These are phyloP conservation scores for Ophiocordyceps sinensis DNA, from an alignment of 2,329 filamentous ascomycete genomes.

Conservation along the genomic window DNA sequence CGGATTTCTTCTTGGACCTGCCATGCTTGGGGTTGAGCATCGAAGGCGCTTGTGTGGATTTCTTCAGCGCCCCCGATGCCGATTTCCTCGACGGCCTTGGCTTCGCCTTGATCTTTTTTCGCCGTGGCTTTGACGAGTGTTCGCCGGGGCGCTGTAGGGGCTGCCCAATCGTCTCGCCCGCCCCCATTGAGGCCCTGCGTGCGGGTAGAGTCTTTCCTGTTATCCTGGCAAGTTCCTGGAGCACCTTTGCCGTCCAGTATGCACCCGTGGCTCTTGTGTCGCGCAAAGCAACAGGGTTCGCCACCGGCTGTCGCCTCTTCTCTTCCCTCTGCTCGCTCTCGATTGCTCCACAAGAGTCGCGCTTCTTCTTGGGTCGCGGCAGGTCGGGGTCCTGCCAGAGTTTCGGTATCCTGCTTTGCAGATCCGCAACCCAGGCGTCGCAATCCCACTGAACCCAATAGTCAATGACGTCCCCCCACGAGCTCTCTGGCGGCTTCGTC, in stretches of 20 bases:
- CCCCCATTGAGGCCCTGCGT: slow-evolving; percentile 7
- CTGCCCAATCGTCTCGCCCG: slow-evolving; percentile 1
- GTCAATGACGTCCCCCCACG: slow-evolving; percentile 59
- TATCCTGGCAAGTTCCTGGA: slow-evolving; percentile 22
- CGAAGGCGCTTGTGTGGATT: slow-evolving; percentile 13
- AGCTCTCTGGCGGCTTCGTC: slow-evolving; percentile 56
- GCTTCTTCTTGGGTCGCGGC: slow-evolving; percentile 21
- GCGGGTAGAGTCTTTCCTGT: slow-evolving; percentile 11
- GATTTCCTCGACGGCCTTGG: slow-evolving; percentile 23
- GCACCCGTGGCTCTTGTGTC: slow-evolving; percentile 32
- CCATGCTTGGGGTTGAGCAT: slow-evolving; percentile 23
- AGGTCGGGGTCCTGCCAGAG: slow-evolving; percentile 42
- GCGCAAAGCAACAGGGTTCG: slow-evolving; percentile 26
- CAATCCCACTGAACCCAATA: slow-evolving; percentile 66
- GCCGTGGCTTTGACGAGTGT: background rate
- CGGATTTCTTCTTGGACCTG: slow-evolving; percentile 9
- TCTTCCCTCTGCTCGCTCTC: slow-evolving; percentile 13
- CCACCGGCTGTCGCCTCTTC: slow-evolving; percentile 17
- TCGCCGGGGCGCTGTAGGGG: background rate
- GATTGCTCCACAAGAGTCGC: slow-evolving; percentile 12
- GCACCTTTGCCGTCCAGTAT: slow-evolving; percentile 28
- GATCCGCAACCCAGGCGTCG: slow-evolving; percentile 54
- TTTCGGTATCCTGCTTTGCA: slow-evolving; percentile 42
- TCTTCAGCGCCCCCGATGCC: slow-evolving; percentile 20
- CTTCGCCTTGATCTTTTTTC: slow-evolving; percentile 10